Evolutionary conservation across 371 early-diverging fungal genomes (phyloP), one percentile per base, ranked within the genome.

Genomic region (Apophysomyces variabilis): DNA sequence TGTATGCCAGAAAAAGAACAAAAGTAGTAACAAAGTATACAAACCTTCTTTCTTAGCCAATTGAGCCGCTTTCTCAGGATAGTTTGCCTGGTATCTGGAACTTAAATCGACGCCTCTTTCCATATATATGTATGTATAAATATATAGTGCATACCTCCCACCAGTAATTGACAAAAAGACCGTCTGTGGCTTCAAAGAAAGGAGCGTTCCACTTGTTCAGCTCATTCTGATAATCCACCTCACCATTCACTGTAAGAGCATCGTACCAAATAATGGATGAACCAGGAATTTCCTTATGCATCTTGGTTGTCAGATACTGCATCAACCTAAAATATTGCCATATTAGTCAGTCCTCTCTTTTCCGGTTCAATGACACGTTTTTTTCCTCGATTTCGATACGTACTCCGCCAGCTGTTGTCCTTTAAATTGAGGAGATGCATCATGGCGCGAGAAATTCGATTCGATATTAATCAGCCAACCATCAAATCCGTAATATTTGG

Each of bases 391-490:
- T 13, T 12, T 21, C 6, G 37, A 57, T 9, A 35, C 47, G 57
- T 69, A 77, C 77, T 70, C 69, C 44, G 68, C 62, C 44, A 80
- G 71, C 60, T 72, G 74, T 46, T 60, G 60, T 7, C 64, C 73
- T 64, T 72, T 83, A 41, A 32, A 62, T 18, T 58, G 58, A n/a
- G 69, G 64, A 6, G 45, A 45, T 12, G 68, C 58, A 0, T 73
- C 70, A 16, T 72, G 69, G 7, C 70, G 63, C 41, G 66, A 60
- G 26, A 90, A 76, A 13, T 72, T 74, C 16, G 76, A 71, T 75
- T 89, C 91, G 54, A 90, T 84, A 57, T 89, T 89, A 45, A 90
- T 73, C 57, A 90, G 76, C 86, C 87, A 90, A 7, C 91, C 89
- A 66, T 89, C 90, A 76, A 90, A 90, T 18, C 76, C 72, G 66